phyloP scores from a whole-genome alignment of 1,284 basidiomycete genomes.

The Sanghuangporus baumii region DNA sequence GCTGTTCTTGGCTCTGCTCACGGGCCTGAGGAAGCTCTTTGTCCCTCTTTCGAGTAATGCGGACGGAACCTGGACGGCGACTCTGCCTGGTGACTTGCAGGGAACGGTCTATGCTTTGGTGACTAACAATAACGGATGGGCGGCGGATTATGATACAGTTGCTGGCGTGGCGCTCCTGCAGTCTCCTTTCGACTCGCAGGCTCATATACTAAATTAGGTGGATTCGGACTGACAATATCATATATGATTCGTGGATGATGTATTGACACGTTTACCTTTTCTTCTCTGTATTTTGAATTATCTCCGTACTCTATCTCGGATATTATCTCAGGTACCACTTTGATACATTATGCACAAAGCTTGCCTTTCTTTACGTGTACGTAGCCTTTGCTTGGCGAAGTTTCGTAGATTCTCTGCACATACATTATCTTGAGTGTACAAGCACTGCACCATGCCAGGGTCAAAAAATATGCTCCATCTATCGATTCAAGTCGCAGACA shows the following conservation, averaged over 20 bases:
- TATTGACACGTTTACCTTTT: neutral
- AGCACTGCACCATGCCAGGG: too few relatives aligned
- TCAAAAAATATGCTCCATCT: too few relatives aligned
- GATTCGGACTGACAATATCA: neutral
- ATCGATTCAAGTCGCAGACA: too few relatives aligned
- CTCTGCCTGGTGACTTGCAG: slow-evolving; percentile 28
- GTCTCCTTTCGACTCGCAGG: slow-evolving; percentile 29
- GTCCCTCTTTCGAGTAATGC: slow-evolving; percentile 27
- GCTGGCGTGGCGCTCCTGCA: slow-evolving; percentile 25
- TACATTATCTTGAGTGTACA: too few relatives aligned
- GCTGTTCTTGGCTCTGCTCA: slow-evolving; percentile 30
- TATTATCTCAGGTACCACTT: too few relatives aligned
- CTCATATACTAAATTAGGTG: neutral
- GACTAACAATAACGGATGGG: neutral
- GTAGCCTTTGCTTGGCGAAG: too few relatives aligned
- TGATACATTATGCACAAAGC: too few relatives aligned
- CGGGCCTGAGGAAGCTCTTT: slow-evolving; percentile 27
- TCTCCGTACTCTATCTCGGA: too few relatives aligned
- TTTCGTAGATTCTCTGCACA: too few relatives aligned
- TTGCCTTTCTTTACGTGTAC: too few relatives aligned
- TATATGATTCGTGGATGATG: neutral
- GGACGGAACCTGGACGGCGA: slow-evolving; percentile 24
- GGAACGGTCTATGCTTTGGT: slow-evolving; percentile 27
- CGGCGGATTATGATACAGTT: neutral
- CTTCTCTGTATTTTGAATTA: neutral